Base-by-base conservation (phyloP, 768 basidiomycete species). In the Lentinula detonsa region DNA sequence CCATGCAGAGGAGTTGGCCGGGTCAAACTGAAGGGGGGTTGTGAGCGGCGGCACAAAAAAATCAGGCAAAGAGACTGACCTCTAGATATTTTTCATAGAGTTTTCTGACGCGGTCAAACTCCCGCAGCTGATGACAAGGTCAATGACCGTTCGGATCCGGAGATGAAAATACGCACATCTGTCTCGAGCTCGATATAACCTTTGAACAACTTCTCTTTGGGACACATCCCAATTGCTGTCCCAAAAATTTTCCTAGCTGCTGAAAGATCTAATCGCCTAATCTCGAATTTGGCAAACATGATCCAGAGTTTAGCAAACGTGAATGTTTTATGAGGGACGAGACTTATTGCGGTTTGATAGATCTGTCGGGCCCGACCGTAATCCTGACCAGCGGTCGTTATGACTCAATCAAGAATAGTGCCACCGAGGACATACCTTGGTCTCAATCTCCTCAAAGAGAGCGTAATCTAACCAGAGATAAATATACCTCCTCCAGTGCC, bases 291-390 rank as follows among this genome's bases (percentile, higher is more conserved):
- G 5, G 96, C 93, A 65, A 89, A 96, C 77, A 91, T 83, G 18
- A 91, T 72, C 97, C 97, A 99, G 10, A 98, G 76, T 74, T 99
- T 99, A 3, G 97, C 92, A 66, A 99, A 99, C 0, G 97, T 98
- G 73, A 99, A 99, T 62, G 88, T 85, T 69, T 96, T 96, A 72
- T 99, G 96, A 0, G 97, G 97, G 2, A 98, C 88, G 23, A 98
- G 86, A 61, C 83, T 82, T 57, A 96, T 74, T 5, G 89, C 93
- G 0, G 94, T 95, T 72, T 93, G 89, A 75, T 95, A 98, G 35
- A 99, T 89, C 68, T 98, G 91, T 54, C 95, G 83, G 28, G 93
- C 81, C 2, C 97, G 89, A 37, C 78, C 78, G 65, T 87, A 89
- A 69, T 99, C 95, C 90, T 96, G 48, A 53, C 8, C 42, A 21